Evolutionary conservation across 202 grass and related monocot species (phyloP).

Genomic region (Eragrostis tef): DNA sequence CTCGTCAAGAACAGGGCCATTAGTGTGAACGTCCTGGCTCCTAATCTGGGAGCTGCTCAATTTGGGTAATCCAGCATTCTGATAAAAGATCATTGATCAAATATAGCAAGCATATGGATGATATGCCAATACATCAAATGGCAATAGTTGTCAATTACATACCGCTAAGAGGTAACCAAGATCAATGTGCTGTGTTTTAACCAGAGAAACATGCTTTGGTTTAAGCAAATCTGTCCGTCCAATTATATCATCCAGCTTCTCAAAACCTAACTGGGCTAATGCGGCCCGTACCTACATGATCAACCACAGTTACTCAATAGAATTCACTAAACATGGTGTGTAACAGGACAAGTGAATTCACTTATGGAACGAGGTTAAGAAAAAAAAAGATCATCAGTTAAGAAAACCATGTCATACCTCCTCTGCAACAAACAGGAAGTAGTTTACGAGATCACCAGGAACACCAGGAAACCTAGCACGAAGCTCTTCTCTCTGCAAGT

Average conservation of each 20-base stretch:
- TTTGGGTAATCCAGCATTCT: constrained; percentile 78
- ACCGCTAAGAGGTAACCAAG: constrained; percentile 79
- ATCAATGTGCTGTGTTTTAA: constrained; percentile 95
- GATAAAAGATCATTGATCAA: constrained; percentile 45
- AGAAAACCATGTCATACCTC: too few relatives aligned
- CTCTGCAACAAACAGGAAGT: too few relatives aligned
- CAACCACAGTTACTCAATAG: constrained; percentile 40
- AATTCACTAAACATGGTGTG: constrained; percentile 22
- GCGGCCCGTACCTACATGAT: constrained; percentile 77
- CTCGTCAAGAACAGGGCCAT: constrained; percentile 95
- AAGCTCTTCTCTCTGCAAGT: constrained; percentile 94
- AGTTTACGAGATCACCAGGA: constrained; percentile 97
- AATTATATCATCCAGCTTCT: constrained; percentile 96
- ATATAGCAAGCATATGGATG: constrained; percentile 45
- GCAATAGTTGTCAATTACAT: constrained; percentile 53
- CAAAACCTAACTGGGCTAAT: constrained; percentile 92
- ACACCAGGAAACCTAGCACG: constrained; percentile 99
- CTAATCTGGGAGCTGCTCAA: constrained; percentile 97
- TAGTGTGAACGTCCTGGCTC: constrained; percentile 88
- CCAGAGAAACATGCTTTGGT: constrained; percentile 84
- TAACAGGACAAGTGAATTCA: constrained; percentile 14
- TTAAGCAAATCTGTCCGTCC: constrained; percentile 84
- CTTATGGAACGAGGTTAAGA: constrained; percentile 15
- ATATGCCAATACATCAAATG: constrained; percentile 40
- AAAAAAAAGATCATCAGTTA: too few relatives aligned